Evolutionary conservation across 768 basidiomycete genomes (phyloP).

Genomic region (Boletus reticuloceps): DNA sequence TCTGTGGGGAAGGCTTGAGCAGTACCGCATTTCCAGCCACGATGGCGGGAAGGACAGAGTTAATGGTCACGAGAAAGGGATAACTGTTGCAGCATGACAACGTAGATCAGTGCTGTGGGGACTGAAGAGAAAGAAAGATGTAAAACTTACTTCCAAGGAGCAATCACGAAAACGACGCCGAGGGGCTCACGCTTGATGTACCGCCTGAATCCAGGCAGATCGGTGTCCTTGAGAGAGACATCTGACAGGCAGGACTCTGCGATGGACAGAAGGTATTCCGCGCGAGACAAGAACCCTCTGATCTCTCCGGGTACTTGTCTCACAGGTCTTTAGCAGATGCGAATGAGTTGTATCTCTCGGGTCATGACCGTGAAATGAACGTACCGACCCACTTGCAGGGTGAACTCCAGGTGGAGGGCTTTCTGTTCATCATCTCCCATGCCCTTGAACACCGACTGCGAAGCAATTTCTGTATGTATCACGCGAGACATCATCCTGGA

Average conservation of each 20-base stretch:
- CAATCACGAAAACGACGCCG: slow-evolving; percentile 85
- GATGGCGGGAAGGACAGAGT: slow-evolving; percentile 88
- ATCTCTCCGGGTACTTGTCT: slow-evolving; percentile 79
- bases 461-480: background rate
- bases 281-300: slow-evolving; percentile 75
- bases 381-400: slow-evolving; percentile 90
- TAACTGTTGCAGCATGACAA: slow-evolving; percentile 45
- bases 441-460: slow-evolving; percentile 48
- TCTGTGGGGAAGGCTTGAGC: slow-evolving; percentile 96
- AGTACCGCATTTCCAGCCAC: slow-evolving; percentile 89
- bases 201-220: slow-evolving; percentile 79
- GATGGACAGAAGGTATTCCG: slow-evolving; percentile 81
- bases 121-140: background rate
- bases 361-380: slow-evolving; percentile 19
- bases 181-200: slow-evolving; percentile 82
- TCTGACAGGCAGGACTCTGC: slow-evolving; percentile 74
- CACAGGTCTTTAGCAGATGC: slow-evolving; percentile 55
- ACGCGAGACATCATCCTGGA: slow-evolving; percentile 13
- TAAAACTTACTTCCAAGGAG: slow-evolving; percentile 83
- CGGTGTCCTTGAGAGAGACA: slow-evolving; percentile 68
- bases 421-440: slow-evolving; percentile 50
- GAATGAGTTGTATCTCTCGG: background rate
- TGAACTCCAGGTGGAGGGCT: slow-evolving; percentile 59
- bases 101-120: background rate
- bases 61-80: slow-evolving; percentile 88